Evolutionary conservation across 805 yeast genomes (phyloP).

Genomic region (Ascoidea rubescens): DNA sequence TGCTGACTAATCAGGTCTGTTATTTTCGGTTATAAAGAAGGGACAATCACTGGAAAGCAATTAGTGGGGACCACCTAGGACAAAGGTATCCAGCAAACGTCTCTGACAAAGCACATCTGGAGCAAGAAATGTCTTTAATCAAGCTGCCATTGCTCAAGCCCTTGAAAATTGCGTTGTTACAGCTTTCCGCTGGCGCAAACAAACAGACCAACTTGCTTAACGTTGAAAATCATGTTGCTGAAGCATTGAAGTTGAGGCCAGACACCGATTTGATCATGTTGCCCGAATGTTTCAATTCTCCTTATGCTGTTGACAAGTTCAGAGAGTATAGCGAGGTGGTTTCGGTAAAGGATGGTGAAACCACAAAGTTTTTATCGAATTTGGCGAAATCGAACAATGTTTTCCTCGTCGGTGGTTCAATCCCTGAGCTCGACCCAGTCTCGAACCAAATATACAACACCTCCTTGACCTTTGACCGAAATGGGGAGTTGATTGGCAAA

Average conservation of each 20-base stretch:
- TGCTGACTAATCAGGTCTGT: too few relatives aligned
- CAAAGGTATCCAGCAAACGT: too few relatives aligned
- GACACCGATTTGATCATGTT: constrained; percentile 62
- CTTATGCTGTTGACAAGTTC: constrained; percentile 80
- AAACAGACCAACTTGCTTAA: constrained; percentile 64
- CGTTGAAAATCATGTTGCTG: constrained; percentile 47
- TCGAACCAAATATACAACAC: constrained; percentile 56
- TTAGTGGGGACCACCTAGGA: too few relatives aligned
- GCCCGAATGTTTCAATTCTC: constrained; percentile 96
- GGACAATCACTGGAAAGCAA: too few relatives aligned
- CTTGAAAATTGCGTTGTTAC: constrained; percentile 73
- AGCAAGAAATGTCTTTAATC: neutral
- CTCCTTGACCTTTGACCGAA: constrained; percentile 53
- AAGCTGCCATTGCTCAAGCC: constrained; percentile 28
- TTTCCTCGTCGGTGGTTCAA: constrained; percentile 78
- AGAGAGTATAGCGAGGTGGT: constrained; percentile 80
- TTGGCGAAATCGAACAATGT: constrained; percentile 55
- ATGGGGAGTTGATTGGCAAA: constrained; percentile 69
- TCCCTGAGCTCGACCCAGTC: constrained; percentile 59
- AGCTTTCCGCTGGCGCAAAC: constrained; percentile 66
- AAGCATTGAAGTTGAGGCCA: constrained; percentile 44
- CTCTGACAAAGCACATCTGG: too few relatives aligned
- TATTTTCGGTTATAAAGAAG: too few relatives aligned
- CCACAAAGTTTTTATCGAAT: constrained; percentile 43
- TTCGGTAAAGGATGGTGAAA: constrained; percentile 40